Conservation (phyloP, 345 rosid species). For the Turritis glabra region DNA sequence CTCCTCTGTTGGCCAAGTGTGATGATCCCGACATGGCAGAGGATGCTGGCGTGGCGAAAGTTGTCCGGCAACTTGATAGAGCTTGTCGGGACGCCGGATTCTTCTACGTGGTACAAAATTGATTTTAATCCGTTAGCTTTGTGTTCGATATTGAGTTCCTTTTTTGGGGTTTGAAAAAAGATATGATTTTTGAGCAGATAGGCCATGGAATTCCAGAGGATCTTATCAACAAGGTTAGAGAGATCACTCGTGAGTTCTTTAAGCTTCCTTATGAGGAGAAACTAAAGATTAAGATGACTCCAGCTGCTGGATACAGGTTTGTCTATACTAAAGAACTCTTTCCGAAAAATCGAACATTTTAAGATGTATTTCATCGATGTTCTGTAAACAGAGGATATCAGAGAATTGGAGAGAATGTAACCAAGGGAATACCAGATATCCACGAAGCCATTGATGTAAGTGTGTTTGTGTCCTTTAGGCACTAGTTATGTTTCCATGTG, state of each 20-base stretch:
- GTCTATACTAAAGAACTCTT: not conserved
- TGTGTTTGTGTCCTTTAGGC: not conserved
- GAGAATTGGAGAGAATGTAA: slow-evolving; percentile 75
- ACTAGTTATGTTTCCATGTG: not conserved
- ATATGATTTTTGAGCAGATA: slow-evolving; percentile 42
- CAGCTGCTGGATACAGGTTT: slow-evolving; percentile 80
- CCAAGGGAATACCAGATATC: slow-evolving; percentile 75
- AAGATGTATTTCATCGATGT: not conserved
- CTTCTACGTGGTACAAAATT: slow-evolving; percentile 69
- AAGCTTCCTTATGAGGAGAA: slow-evolving; percentile 66
- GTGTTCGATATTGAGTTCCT: not conserved
- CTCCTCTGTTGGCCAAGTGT: slow-evolving; percentile 56
- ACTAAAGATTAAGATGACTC: slow-evolving; percentile 67
- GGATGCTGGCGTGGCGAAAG: slow-evolving; percentile 56
- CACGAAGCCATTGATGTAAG: slow-evolving; percentile 89
- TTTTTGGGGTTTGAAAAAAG: not conserved
- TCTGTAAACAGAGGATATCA: slow-evolving; percentile 78
- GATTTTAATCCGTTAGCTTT: not conserved
- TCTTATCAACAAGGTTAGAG: slow-evolving; percentile 55
- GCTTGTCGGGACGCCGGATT: slow-evolving; percentile 91
- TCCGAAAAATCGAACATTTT: not conserved
- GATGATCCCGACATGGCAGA: slow-evolving; percentile 63
- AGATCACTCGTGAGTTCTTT: slow-evolving; percentile 52
- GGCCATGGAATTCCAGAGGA: slow-evolving; percentile 78
- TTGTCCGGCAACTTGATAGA: slow-evolving; percentile 61